Evolutionary conservation across 2,329 filamentous ascomycete genomes (phyloP), one percentile per base, ranked within the genome.

Genomic region (Claviceps paspali): DNA sequence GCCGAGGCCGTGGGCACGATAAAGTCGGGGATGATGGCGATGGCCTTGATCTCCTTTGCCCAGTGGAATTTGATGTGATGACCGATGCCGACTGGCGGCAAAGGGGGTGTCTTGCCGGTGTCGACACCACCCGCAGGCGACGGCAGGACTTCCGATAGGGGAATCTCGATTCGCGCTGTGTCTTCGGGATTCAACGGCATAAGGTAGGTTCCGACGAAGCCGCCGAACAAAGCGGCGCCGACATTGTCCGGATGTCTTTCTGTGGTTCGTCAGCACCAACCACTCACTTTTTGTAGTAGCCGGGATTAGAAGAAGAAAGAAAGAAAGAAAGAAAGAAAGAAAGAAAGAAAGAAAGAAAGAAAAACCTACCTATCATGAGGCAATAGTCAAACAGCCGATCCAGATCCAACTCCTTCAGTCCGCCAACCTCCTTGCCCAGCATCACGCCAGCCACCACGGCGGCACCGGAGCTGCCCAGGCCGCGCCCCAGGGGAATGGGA

Each of bases 61-160:
- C 88, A 96, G 29, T 77, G 76, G 60, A 95, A 96, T 59, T 87
- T 88, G 62, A 92, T 87, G 64, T 93, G 93, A 59, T 95, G 87
- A 34, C 88, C 91, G 49, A 98, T 96, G 51, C 86, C 83, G 47
- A 79, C 57, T 2, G 91, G 91, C n/a, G 91, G 91, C 54, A 84
- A 73, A 5, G 91, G 88, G 15, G 91, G 91, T 48, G 68, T 77
- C 49, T 82, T 69, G 29, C 91, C 88, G 1, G 88, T 96, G 57
- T 96, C 87, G 34, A 87, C 68, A 37, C 91, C 91, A 43, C 91
- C 91, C 7, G 87, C 86, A 0, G 87, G 87, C 33, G 83, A 75
- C 2, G 88, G 88, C 12, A 96, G 69, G 26, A 96, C 91, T 61
- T 98, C 91, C 47, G 82, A 87, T 23, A 95, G 73, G 4, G 91